phyloP scores from a whole-genome alignment of 352 stramenopile species.

The Pseudoperonospora humuli region DNA sequence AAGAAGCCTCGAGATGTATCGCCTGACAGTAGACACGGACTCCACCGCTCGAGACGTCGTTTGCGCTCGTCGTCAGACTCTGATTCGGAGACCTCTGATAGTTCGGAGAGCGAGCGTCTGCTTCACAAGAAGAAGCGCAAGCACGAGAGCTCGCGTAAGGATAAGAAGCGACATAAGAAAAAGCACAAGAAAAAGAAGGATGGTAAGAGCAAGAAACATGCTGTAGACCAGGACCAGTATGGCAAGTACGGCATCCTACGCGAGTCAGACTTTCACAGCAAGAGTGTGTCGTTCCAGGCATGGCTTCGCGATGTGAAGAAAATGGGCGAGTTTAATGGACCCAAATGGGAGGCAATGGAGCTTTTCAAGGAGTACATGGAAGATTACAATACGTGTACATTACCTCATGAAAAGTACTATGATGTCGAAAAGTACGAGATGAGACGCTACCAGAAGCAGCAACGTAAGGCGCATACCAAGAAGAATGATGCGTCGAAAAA shows the following conservation, averaged over 20 bases:
- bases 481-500: constrained; percentile 13
- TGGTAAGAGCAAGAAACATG: constrained; percentile 24
- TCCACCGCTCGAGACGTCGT: constrained; percentile 12
- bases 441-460: constrained; percentile 85
- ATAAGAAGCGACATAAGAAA: constrained; percentile 33
- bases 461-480: constrained; percentile 38
- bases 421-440: constrained; percentile 97
- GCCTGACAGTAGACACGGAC: constrained; percentile 1
- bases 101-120: constrained; percentile 26
- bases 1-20: constrained; percentile 2
- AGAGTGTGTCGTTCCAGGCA: constrained; percentile 90
- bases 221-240: constrained; percentile 89
- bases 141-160: constrained; percentile 13
- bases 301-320: constrained; percentile 93
- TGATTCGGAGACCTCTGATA: constrained; percentile 30
- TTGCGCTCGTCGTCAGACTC: constrained; percentile 25
- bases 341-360: constrained; percentile 86
- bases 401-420: constrained; percentile 97
- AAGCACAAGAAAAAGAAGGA: constrained; percentile 32
- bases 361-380: constrained; percentile 92
- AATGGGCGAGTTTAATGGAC: constrained; percentile 76
- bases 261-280: constrained; percentile 87
- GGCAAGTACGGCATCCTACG: constrained; percentile 95
- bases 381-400: constrained; percentile 97
- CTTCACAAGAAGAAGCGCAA: constrained; percentile 21